phyloP scores from a whole-genome alignment of 2,329 filamentous ascomycete species.

The Cylindrodendrum hubeiense region DNA sequence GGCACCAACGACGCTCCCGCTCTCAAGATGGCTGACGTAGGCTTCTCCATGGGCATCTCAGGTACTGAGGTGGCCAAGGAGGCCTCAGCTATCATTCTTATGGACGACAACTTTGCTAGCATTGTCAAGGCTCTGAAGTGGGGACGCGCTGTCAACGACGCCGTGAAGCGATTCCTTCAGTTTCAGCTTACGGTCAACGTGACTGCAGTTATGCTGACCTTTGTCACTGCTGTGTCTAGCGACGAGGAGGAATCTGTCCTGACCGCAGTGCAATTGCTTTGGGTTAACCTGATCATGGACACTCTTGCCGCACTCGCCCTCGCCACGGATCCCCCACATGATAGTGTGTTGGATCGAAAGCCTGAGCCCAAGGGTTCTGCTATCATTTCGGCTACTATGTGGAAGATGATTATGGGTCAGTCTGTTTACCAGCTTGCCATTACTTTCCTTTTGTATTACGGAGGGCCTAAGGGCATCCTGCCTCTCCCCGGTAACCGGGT shows the following conservation, averaged over 20 bases:
- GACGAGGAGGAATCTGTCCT: conserved; percentile 78
- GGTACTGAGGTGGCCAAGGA: conserved; percentile 89
- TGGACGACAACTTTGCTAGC: conserved; percentile 91
- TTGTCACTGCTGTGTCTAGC: conserved; percentile 86
- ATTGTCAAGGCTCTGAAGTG: conserved; percentile 87
- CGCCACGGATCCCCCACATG: conserved; percentile 89
- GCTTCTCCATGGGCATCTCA: conserved; percentile 88
- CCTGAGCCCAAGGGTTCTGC: conserved; percentile 68
- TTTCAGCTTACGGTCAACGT: conserved; percentile 91
- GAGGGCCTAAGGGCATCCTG: conserved; percentile 57
- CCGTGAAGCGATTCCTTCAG: conserved; percentile 81
- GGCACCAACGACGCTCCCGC: conserved; percentile 88
- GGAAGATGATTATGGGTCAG: conserved; percentile 99
- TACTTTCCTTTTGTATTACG: conserved; percentile 87
- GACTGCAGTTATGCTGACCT: conserved; percentile 88
- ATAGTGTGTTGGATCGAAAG: conserved; percentile 83
- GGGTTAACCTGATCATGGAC: conserved; percentile 98
- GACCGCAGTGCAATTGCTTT: conserved; percentile 90
- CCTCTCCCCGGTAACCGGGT: conserved; percentile 64
- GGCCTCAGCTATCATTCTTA: conserved; percentile 85
- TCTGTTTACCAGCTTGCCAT: conserved; percentile 87
- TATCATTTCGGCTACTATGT: conserved; percentile 91
- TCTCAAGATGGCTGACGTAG: conserved; percentile 83
- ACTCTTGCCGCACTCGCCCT: conserved; percentile 91
- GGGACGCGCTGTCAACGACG: conserved; percentile 83